Base-by-base conservation (phyloP, 1,284 basidiomycete species). In the Schizophyllum amplum region DNA sequence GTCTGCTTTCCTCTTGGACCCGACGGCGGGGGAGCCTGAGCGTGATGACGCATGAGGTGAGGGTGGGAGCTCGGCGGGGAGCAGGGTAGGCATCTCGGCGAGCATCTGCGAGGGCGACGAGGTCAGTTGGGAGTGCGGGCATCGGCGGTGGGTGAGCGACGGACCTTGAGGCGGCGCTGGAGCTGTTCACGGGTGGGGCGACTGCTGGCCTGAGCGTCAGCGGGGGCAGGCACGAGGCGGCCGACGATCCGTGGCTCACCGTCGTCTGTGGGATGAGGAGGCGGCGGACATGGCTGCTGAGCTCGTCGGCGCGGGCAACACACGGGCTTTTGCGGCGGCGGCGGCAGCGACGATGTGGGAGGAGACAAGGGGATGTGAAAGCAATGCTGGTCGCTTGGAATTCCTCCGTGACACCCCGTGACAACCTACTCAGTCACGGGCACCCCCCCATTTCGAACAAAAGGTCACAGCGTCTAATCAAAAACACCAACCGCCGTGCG, bases 41-140 rank as follows among this genome's bases (percentile, higher is more conserved):
- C 83, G 80, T 33, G 27, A 33, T 63, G 85, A 87, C 47, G 77
- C 74, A 15, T 84, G 84, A 56, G 86, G 84, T 57, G 85, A 85
- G 58, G 81, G 81, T 26, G 86, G 85, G 57, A 87, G 73, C 59
- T 78, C 76, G 63, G 83, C 77, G 55, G 86, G 83, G 26, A 86
- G 74, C 59, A 79, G 81, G 27, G 75, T 65, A 57, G 74, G 70
- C 57, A 84, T 74, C 58, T 75, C 70, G 57, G 80, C 81, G 64
- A 87, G 75, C 68, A 86, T 78, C 84, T 87, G 27, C 27, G 6
- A 33, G 27, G 27, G 27, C 66, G 54, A 64, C 55, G 55, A 61
- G 61, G 60, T 58, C 54, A 62, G 65, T 53, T n/a, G 59, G 58
- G 52, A 61, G 27, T 24, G 42, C 51, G 23, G 47, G 47, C 25